Evolutionary conservation across 2,329 filamentous ascomycete genomes (phyloP).

Genomic region (Byssochlamys sp.): DNA sequence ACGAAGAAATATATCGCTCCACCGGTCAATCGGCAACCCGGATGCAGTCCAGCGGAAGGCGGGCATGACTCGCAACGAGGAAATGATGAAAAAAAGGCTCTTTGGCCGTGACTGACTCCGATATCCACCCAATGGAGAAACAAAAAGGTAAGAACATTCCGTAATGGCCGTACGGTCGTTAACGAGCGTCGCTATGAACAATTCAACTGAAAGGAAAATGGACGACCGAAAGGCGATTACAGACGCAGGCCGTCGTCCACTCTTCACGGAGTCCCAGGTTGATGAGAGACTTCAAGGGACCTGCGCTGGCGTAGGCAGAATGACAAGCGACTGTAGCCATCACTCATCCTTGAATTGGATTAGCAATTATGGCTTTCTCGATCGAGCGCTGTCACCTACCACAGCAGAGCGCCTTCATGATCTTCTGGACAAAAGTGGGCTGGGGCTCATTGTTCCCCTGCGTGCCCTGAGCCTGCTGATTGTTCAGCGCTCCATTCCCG

Average conservation of each 20-base stretch:
- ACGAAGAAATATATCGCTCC: slow-evolving; percentile 16
- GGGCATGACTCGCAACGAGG: slow-evolving; percentile 5
- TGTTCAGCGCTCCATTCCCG: slow-evolving; percentile 49
- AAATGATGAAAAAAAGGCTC: slow-evolving; percentile 7
- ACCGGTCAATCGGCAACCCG: slow-evolving; percentile 1
- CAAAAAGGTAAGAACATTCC: slow-evolving; percentile 3
- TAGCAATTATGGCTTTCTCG: slow-evolving; percentile 3
- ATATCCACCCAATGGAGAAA: slow-evolving; percentile 11
- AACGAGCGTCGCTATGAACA: neutral
- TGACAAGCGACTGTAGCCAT: slow-evolving; percentile 3
- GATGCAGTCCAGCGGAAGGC: slow-evolving; percentile 1
- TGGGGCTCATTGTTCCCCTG: slow-evolving; percentile 57
- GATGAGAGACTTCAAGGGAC: neutral
- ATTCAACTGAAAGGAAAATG: neutral
- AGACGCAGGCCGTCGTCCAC: neutral
- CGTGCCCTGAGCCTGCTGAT: slow-evolving; percentile 47
- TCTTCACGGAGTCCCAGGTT: neutral
- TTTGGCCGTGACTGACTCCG: slow-evolving; percentile 3
- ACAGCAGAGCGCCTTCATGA: slow-evolving; percentile 88
- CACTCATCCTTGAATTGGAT: slow-evolving; percentile 24
- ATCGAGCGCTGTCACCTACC: slow-evolving; percentile 41
- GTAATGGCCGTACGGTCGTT: neutral
- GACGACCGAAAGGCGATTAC: neutral
- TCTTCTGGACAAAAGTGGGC: slow-evolving; percentile 76
- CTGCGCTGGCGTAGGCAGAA: neutral